Conservation (phyloP, 164 flowering plant species). For the Dillenia turbinata region DNA sequence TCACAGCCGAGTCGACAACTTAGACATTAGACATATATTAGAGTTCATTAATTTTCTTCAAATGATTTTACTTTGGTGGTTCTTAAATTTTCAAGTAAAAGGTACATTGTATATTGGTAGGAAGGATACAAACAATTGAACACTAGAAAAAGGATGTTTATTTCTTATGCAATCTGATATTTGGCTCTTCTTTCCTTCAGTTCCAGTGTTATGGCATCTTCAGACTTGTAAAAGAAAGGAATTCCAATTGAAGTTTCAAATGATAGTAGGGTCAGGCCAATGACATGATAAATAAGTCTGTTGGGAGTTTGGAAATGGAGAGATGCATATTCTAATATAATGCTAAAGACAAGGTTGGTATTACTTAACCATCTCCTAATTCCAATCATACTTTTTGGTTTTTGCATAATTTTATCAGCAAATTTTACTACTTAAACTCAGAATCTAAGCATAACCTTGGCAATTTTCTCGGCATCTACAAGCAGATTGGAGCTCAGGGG, state of each 20-base stretch:
- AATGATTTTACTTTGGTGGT: too few species aligned
- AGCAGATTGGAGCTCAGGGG: not conserved
- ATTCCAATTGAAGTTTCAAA: too few species aligned
- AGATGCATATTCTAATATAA: conserved; percentile 11
- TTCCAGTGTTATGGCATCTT: conserved; percentile 3
- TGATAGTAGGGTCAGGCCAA: conserved; percentile 44
- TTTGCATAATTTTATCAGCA: conserved; percentile 15
- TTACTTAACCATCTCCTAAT: conserved; percentile 75
- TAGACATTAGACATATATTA: too few species aligned
- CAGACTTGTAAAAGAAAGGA: not conserved
- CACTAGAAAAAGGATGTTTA: too few species aligned
- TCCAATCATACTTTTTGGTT: conserved; percentile 36
- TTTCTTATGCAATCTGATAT: too few species aligned
- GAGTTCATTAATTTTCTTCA: too few species aligned
- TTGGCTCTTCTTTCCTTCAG: too few species aligned
- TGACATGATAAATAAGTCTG: conserved; percentile 43
- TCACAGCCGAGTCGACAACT: too few species aligned
- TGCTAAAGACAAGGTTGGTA: conserved; percentile 21
- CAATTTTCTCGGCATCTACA: not conserved
- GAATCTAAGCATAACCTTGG: conserved; percentile 5
- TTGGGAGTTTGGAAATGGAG: conserved; percentile 48
- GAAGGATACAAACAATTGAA: too few species aligned
- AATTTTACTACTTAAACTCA: conserved; percentile 34
- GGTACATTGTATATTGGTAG: too few species aligned
- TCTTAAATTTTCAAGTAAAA: too few species aligned